These are phyloP conservation scores for Lactarius akahatsu DNA, from an alignment of 768 basidiomycete species.

Conservation along the genomic window DNA sequence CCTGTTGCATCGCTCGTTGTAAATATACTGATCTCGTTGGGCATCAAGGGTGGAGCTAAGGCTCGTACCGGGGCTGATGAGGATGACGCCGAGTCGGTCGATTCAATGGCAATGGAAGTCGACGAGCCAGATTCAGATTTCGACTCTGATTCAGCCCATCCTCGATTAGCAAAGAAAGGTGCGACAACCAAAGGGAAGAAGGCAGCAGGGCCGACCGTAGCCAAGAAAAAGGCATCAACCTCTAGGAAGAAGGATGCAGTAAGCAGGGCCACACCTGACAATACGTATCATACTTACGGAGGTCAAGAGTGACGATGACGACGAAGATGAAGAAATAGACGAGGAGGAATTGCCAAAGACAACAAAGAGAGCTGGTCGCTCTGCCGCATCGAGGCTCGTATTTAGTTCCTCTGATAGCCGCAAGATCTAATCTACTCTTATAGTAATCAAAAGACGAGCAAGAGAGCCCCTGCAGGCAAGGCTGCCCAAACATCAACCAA, in stretches of 20 bases:
- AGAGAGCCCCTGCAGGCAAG: slow-evolving; percentile 57
- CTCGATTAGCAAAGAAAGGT: slow-evolving; percentile 32
- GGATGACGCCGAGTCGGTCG: slow-evolving; percentile 53
- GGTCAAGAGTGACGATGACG: slow-evolving; percentile 61
- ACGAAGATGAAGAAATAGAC: slow-evolving; percentile 53
- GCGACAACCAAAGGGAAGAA: slow-evolving; percentile 37
- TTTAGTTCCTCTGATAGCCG: neutral
- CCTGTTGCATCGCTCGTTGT: neutral
- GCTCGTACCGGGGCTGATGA: slow-evolving; percentile 49
- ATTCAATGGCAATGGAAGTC: slow-evolving; percentile 80
- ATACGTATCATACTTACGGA: slow-evolving; percentile 46
- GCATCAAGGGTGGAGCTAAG: slow-evolving; percentile 47
- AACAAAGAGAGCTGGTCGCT: slow-evolving; percentile 60
- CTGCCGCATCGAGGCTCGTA: slow-evolving; percentile 61
- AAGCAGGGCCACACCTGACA: neutral
- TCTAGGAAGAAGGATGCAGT: slow-evolving; percentile 40
- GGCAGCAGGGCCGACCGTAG: slow-evolving; percentile 30
- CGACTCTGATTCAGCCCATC: slow-evolving; percentile 29
- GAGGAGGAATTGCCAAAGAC: slow-evolving; percentile 49
- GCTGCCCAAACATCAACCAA: slow-evolving; percentile 36
- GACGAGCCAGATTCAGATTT: slow-evolving; percentile 40
- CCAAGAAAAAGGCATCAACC: slow-evolving; percentile 34
- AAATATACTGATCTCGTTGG: neutral
- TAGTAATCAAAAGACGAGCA: slow-evolving; percentile 41
- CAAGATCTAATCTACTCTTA: slow-evolving; percentile 1